These are phyloP conservation scores for Neostapfia colusana DNA, from an alignment of 176 grass and related monocot species.

Conservation along the genomic window DNA sequence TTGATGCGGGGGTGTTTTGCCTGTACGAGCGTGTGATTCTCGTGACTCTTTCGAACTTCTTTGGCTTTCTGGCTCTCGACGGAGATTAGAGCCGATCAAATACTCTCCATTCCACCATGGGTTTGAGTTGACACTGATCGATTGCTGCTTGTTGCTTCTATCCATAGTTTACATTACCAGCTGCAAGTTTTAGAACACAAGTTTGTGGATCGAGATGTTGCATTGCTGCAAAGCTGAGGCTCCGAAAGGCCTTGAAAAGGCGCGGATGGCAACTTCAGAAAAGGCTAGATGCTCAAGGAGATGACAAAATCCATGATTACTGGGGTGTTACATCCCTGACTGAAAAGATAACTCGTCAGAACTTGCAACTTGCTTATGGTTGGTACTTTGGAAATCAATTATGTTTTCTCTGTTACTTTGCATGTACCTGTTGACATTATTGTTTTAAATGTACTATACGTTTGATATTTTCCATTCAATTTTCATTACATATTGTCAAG, in stretches of 20 bases:
- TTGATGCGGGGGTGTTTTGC: background rate
- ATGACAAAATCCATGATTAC: constrained; percentile 29
- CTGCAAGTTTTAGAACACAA: constrained; percentile 28
- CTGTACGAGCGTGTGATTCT: constrained; percentile 9
- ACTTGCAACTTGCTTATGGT: constrained; percentile 26
- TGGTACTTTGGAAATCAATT: constrained; percentile 24
- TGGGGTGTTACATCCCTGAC: constrained; percentile 16
- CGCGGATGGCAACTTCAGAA: constrained; percentile 50
- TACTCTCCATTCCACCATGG: background rate
- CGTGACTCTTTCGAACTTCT: background rate
- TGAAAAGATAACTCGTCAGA: constrained; percentile 15
- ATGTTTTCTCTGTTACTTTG: background rate
- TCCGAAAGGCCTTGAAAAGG: constrained; percentile 45
- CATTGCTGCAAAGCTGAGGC: constrained; percentile 49
- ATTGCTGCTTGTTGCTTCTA: constrained; percentile 25
- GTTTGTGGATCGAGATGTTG: constrained; percentile 53
- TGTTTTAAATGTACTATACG: background rate
- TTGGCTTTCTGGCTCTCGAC: background rate
- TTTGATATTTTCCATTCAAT: constrained; percentile 18
- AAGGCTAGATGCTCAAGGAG: constrained; percentile 41
- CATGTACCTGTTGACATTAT: background rate
- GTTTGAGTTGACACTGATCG: constrained; percentile 20
- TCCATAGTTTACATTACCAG: constrained; percentile 38
- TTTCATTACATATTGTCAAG: background rate
- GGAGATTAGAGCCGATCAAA: background rate